Conservation (phyloP, 2,329 filamentous ascomycete genomes). For the Exophiala bonariae region DNA sequence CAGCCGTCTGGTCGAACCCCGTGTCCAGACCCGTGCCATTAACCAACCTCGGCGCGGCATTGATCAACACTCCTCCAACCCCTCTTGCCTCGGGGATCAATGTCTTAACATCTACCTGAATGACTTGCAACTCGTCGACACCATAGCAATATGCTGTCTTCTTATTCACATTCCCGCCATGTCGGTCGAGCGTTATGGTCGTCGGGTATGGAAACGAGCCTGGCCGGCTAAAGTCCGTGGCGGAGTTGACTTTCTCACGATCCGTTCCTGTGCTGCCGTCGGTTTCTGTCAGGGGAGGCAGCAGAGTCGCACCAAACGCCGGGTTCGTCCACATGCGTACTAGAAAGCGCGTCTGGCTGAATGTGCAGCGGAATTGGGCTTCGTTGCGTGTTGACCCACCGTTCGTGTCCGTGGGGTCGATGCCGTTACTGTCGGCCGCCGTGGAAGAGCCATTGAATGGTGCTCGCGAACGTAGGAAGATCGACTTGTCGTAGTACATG, state of each 20-base stretch:
- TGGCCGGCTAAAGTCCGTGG: conserved; percentile 51
- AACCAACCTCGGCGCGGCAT: conserved; percentile 50
- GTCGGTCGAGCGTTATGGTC: conserved; percentile 60
- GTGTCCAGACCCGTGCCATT: conserved; percentile 25
- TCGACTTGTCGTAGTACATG: conserved; percentile 82
- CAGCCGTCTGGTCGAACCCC: conserved; percentile 32
- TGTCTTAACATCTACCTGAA: conserved; percentile 45
- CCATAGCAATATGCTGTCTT: conserved; percentile 64
- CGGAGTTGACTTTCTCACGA: conserved; percentile 31
- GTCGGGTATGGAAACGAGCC: conserved; percentile 63
- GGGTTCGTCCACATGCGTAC: conserved; percentile 64
- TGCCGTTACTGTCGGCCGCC: conserved; percentile 27
- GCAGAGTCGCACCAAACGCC: conserved; percentile 32
- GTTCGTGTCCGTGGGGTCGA: conserved; percentile 43
- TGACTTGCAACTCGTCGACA: conserved; percentile 49
- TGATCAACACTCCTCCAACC: conserved; percentile 52
- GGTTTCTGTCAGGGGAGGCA: conserved; percentile 23
- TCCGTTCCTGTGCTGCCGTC: conserved; percentile 17
- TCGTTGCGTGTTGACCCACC: conserved; percentile 50
- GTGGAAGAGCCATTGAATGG: conserved; percentile 17
- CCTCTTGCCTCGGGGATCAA: conserved; percentile 54
- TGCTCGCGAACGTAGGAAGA: conserved; percentile 61
- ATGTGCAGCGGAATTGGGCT: conserved; percentile 56
- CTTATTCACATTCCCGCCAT: conserved; percentile 53
- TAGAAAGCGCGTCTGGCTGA: conserved; percentile 60